Conservation (phyloP, 371 early-diverging fungal genomes). For the Circinella minor region DNA sequence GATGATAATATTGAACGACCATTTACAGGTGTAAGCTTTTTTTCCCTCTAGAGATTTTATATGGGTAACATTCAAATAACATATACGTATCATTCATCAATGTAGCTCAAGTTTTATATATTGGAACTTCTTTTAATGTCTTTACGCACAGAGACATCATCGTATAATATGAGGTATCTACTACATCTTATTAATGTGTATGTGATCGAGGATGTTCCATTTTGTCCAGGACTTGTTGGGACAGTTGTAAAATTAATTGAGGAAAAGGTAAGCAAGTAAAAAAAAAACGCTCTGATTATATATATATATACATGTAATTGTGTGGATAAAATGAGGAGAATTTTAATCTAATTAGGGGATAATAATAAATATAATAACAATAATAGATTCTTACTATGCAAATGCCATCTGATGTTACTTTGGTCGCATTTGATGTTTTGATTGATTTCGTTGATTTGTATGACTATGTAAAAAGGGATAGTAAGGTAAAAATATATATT, state of each 20-base stretch:
- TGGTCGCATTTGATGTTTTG: slow-evolving; percentile 74
- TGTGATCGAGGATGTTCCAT: slow-evolving; percentile 76
- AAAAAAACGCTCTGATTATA: no score
- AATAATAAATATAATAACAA: background rate
- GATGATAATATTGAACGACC: slow-evolving; percentile 35
- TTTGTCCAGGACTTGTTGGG: slow-evolving; percentile 74
- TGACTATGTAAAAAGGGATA: slow-evolving; percentile 70
- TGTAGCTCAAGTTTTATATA: slow-evolving; percentile 71
- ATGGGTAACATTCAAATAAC: background rate
- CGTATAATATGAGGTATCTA: slow-evolving; percentile 71
- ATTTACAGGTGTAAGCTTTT: slow-evolving; percentile 42
- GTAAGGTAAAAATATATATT: slow-evolving; percentile 53
- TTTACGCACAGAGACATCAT: slow-evolving; percentile 67
- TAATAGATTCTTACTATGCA: slow-evolving; percentile 63
- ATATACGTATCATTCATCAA: background rate
- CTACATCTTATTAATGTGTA: slow-evolving; percentile 77
- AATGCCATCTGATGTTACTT: slow-evolving; percentile 69
- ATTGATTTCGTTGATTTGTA: slow-evolving; percentile 69
- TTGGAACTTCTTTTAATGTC: slow-evolving; percentile 72
- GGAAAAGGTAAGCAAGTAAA: slow-evolving; percentile 62
- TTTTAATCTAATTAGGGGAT: background rate
- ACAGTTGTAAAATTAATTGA: slow-evolving; percentile 75
- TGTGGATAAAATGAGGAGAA: no score
- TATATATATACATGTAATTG: no score
- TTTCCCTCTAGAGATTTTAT: background rate